Base-by-base conservation (phyloP, 2,329 filamentous ascomycete genomes). In the Aspergillus sp. region DNA sequence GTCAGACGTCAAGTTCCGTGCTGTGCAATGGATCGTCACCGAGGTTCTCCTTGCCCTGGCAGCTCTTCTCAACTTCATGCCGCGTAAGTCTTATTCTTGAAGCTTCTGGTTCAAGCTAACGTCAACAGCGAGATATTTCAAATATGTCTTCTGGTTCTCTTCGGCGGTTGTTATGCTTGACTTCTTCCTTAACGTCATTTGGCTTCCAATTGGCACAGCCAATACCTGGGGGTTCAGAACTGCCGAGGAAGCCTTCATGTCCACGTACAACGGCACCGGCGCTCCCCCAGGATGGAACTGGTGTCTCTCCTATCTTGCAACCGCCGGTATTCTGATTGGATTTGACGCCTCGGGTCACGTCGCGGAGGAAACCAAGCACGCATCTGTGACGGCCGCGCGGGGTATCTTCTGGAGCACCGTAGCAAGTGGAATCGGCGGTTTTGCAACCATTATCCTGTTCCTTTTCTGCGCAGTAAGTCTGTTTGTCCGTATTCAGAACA, bases 281-380 rank as follows among this genome's bases (percentile, higher is more conserved):
- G 80, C 81, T 1, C 82, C 83, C 0, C 74, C 78, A 1, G 83
- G 79, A 3, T 86, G 84, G 83, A 86, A 86, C 65, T 86, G 83
- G 84, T 85, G 83, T 70, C 76, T 86, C 3, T 84, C 82, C 4
- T 86, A 83, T 67, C 79, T 84, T 24, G 83, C 83, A 1, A 86
- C 84, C 1, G 83, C 83, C 7, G 84, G 83, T 41, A 80, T 86
- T 41, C 65, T 86, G 55, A 85, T 86, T 51, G 84, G 84, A 2
- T 86, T 85, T 54, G 84, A 86, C 68, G 84, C 84, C 0, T 83
- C 81, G 1, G 84, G 84, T 2, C 83, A 86, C 61, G 82, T 86
- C 27, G 82, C 82, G 0, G 84, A 86, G 62, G 84, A 86, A 66
- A 86, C 84, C 2, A 83, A 84, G 68, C 83, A 86, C 59, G 83